Evolutionary conservation across 2,329 filamentous ascomycete species (phyloP).

Genomic region (Coniella lustricola): DNA sequence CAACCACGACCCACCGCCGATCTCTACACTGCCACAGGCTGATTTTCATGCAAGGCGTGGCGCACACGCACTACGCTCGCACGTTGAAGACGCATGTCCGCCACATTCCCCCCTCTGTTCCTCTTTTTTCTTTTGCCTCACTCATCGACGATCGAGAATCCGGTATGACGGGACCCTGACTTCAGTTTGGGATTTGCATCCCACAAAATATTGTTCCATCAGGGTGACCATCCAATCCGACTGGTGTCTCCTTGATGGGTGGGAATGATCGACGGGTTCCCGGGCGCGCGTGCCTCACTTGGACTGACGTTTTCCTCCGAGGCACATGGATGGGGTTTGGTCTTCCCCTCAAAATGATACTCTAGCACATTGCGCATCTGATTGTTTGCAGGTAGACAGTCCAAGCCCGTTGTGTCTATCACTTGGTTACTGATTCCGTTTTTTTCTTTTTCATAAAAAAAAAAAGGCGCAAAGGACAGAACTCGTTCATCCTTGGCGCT

Average conservation of each 20-base stretch:
- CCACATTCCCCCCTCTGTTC: conserved; percentile 7
- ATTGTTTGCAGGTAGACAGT: too few species aligned
- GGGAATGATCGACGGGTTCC: too few species aligned
- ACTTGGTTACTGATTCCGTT: too few species aligned
- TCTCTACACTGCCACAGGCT: conserved; percentile 7
- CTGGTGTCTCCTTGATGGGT: too few species aligned
- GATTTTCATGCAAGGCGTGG: conserved; percentile 5
- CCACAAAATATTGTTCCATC: too few species aligned
- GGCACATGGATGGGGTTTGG: too few species aligned
- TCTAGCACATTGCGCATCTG: too few species aligned
- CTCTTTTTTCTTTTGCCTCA: neutral
- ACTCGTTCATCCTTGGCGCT: neutral
- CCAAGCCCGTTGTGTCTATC: too few species aligned
- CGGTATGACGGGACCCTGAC: neutral
- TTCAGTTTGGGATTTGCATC: neutral
- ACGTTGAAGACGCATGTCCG: neutral
- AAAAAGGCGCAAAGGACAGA: too few species aligned
- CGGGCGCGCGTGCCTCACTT: too few species aligned
- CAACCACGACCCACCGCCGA: neutral
- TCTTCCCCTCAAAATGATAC: neutral
- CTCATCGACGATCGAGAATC: conserved; percentile 1
- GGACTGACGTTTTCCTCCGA: too few species aligned
- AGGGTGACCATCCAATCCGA: too few species aligned
- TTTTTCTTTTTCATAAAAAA: neutral
- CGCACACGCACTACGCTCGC: neutral